Evolutionary conservation across 495 filamentous ascomycete species (phyloP).

Genomic region (Staphylotrichum longicolle): DNA sequence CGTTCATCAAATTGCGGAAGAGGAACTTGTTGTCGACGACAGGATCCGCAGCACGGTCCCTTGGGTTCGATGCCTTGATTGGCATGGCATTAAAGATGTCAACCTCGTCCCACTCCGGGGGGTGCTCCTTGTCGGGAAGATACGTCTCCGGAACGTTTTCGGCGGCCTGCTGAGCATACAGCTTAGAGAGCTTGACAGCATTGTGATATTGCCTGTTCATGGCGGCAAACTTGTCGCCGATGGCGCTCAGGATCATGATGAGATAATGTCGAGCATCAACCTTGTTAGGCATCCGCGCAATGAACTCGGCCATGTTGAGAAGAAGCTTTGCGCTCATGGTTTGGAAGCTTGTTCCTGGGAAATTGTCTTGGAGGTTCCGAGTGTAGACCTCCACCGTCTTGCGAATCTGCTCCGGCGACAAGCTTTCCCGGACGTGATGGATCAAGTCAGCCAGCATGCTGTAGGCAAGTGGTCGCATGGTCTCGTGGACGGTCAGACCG

Average conservation of each 20-base stretch:
- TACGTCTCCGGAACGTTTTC: conserved; percentile 75
- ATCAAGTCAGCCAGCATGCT: conserved; percentile 98
- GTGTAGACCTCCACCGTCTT: conserved; percentile 96
- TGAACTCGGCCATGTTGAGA: conserved; percentile 96
- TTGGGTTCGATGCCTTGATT: conserved; percentile 90
- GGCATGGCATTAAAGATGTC: conserved; percentile 96
- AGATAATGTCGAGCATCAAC: conserved; percentile 91
- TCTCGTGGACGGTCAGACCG: conserved; percentile 93
- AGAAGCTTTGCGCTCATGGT: conserved; percentile 99
- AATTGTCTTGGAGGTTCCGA: conserved; percentile 90
- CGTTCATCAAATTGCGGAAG: conserved; percentile 97
- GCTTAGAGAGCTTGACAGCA: conserved; percentile 83
- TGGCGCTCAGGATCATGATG: conserved; percentile 95
- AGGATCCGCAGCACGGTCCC: conserved; percentile 86
- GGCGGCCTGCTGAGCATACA: conserved; percentile 61
- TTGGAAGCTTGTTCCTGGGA: conserved; percentile 97
- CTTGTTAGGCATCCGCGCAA: conserved; percentile 86
- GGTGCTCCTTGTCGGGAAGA: conserved; percentile 72
- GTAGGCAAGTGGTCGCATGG: conserved; percentile 91
- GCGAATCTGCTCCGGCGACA: conserved; percentile 83
- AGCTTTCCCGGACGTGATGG: conserved; percentile 87
- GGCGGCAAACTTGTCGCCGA: conserved; percentile 94
- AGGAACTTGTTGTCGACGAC: conserved; percentile 98
- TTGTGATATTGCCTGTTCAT: conserved; percentile 97
- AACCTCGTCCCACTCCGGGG: conserved; percentile 94